Evolutionary conservation across 176 grass and related monocot genomes (phyloP).

Genomic region (Thinopyrum elongatum): DNA sequence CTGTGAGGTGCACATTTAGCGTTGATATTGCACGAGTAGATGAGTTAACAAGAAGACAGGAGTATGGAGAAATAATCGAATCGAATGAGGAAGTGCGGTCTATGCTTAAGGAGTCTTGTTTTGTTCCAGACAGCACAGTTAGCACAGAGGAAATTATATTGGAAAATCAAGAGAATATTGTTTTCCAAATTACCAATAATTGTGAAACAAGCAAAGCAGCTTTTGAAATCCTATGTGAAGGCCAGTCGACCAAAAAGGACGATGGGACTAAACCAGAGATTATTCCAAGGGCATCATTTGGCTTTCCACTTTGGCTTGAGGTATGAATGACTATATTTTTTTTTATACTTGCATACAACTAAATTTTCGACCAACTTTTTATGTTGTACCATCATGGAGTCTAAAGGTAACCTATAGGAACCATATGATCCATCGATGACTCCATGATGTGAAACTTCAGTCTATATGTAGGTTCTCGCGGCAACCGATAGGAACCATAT

Average conservation of each 20-base stretch:
- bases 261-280: conserved; percentile 58
- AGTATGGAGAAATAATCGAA: conserved; percentile 79
- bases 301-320: conserved; percentile 93
- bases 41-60: conserved; percentile 77
- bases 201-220: conserved; percentile 62
- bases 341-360: neutral
- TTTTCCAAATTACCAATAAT: conserved; percentile 76
- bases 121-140: conserved; percentile 76
- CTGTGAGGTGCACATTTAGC: conserved; percentile 88
- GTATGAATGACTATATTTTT: conserved; percentile 37
- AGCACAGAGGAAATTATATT: conserved; percentile 72
- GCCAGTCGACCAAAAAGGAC: conserved; percentile 57
- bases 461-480: conserved; percentile 6
- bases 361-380: neutral
- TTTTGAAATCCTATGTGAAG: conserved; percentile 77
- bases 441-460: neutral
- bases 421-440: too few relatives aligned
- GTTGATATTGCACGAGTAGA: conserved; percentile 89
- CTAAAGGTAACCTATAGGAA: too few relatives aligned
- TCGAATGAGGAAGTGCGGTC: conserved; percentile 60
- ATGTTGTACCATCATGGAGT: neutral
- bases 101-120: conserved; percentile 58
- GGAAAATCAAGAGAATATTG: conserved; percentile 66
- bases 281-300: conserved; percentile 74
- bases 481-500: neutral